Evolutionary conservation across 2,329 filamentous ascomycete genomes (phyloP), one percentile per base, ranked within the genome.

Genomic region (Phaeoacremonium minimum): DNA sequence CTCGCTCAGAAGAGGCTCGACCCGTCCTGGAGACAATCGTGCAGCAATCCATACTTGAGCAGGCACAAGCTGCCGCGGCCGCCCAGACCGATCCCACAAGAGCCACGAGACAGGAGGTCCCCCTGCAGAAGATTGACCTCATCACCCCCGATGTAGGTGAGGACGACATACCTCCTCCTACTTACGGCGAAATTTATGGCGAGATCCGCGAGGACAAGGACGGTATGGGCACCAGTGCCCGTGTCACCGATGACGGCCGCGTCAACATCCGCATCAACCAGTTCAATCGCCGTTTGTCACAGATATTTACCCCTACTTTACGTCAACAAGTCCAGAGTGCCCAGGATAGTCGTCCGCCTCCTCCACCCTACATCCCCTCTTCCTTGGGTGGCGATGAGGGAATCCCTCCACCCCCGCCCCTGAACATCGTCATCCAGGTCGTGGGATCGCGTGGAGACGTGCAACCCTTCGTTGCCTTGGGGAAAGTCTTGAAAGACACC

Each of bases 391-490:
- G 33, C 33, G 33, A 34, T 14, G 9, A 18, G 19, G 15, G 13
- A 26, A 19, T 20, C 26, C 32, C 13, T 26, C 22, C 22, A 26
- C 22, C 22, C n/a, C 22, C 22, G 22, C 22, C 22, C 9, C 51
- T 75, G 15, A 76, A 75, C 36, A 66, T 76, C 29, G 70, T 75
- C 5, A 73, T 77, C 35, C 73, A 76, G 37, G 68, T 76, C 3
- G 73, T 77, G 1, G 69, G 69, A 13, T 64, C 58, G 5, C 59
- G 69, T 29, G 73, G 73, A 7, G 73, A 77, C 48, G 70, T 77
- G 1, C 76, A 81, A 39, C 76, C 76, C 0, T 80, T 81, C 36
- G 58, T 81, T 35, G 72, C 75, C 0, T 57, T 81, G 2, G 77
- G 72, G 0, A 67, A 63, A 20, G 63, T 67, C 9, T 49, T 80